Percentiles rank a stretch among this genome's conserved stretches.
Evolutionary conservation across 352 stramenopile species (phyloP).

Genomic region (Globisporangium radiosum): DNA sequence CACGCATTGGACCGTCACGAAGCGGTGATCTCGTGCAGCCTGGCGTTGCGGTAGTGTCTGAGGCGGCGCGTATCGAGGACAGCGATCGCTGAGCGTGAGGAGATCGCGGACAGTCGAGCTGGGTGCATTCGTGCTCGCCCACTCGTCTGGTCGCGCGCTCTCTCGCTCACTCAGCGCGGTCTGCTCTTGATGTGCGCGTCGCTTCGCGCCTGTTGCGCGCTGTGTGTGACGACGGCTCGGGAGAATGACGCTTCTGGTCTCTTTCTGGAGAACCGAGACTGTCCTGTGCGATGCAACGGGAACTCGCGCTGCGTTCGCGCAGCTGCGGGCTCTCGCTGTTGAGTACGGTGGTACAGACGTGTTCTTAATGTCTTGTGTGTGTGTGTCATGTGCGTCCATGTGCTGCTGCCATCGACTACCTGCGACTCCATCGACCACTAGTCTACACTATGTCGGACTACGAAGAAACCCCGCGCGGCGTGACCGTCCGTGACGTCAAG

Average conservation of each 20-base stretch:
- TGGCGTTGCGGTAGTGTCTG: background rate
- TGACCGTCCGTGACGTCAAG: slow-evolving; percentile 97
- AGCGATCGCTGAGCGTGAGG: too few relatives aligned
- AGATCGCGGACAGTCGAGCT: too few relatives aligned
- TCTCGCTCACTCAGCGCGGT: background rate
- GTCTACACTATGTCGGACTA: slow-evolving; percentile 75
- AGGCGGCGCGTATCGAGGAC: background rate
- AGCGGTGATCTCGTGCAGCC: background rate
- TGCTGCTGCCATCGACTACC: slow-evolving; percentile 39
- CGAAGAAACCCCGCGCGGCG: slow-evolving; percentile 78
- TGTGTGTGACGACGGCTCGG: slow-evolving; percentile 11
- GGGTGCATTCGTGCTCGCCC: too few relatives aligned
- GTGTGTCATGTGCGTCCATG: slow-evolving; percentile 2
- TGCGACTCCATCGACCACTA: background rate
- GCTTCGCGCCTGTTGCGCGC: slow-evolving; percentile 5
- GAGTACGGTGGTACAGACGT: slow-evolving; percentile 87
- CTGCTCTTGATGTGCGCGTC: background rate
- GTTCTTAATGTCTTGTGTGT: slow-evolving; percentile 72
- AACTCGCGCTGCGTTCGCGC: slow-evolving; percentile 3
- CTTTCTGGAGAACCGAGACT: slow-evolving; percentile 86
- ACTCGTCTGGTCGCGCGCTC: too few relatives aligned
- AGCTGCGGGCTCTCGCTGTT: slow-evolving; percentile 27
- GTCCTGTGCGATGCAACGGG: slow-evolving; percentile 68
- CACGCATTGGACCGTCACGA: background rate
- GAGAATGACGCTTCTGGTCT: slow-evolving; percentile 55